A percentile compares a stretch with the other conserved stretches of the same genome.
Evolutionary conservation across 1,139 yeast genomes (phyloP).

Genomic region (Pichia kudriavzevii): DNA sequence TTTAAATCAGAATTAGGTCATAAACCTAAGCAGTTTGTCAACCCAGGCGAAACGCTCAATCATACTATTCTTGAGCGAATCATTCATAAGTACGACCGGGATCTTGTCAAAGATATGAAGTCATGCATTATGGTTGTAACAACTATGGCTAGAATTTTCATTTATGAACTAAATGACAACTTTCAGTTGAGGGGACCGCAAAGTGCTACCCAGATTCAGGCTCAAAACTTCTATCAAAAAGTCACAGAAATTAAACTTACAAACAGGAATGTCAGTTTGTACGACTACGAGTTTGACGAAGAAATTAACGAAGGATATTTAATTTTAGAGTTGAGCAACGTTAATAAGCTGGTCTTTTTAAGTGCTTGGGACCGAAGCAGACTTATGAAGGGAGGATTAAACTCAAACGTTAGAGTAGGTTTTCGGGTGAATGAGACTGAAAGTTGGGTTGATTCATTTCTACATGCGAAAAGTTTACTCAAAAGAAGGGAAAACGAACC

Average conservation of each 20-base stretch:
- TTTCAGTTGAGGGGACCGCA: constrained; percentile 25
- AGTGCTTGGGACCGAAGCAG: constrained; percentile 29
- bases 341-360: constrained; percentile 55
- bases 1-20: constrained; percentile 30
- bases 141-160: constrained; percentile 31
- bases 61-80: constrained; percentile 33
- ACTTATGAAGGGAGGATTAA: constrained; percentile 31
- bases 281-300: constrained; percentile 67
- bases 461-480: constrained; percentile 39
- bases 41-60: constrained; percentile 27
- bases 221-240: constrained; percentile 31
- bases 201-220: constrained; percentile 26
- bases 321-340: constrained; percentile 53
- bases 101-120: constrained; percentile 31
- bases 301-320: constrained; percentile 49
- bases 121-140: constrained; percentile 32
- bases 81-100: constrained; percentile 34
- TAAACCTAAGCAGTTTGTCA: constrained; percentile 22
- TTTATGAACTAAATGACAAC: constrained; percentile 28
- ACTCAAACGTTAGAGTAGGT: constrained; percentile 34
- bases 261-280: constrained; percentile 63
- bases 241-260: constrained; percentile 46
- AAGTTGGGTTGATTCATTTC: constrained; percentile 43
- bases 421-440: constrained; percentile 29
- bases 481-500: constrained; percentile 13